Conservation (phyloP, 2,329 filamentous ascomycete genomes). For the Verticillium nonalfalfae region DNA sequence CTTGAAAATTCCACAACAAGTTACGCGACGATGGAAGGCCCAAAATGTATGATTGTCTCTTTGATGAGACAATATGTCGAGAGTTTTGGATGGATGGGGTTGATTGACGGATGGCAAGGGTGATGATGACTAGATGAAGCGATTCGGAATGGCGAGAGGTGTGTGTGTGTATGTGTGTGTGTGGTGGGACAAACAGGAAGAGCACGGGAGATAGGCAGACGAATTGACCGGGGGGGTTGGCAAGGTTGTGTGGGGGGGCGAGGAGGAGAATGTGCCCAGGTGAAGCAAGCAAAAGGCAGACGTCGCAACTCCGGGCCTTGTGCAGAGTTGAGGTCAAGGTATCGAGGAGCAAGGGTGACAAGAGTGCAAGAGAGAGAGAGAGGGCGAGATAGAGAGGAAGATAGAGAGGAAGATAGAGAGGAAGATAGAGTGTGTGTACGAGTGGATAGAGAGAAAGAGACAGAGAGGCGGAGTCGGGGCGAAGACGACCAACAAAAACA, state of each 20-base stretch:
- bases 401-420: neutral
- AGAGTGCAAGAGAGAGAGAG: neutral
- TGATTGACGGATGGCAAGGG: neutral
- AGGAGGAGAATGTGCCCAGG: no score
- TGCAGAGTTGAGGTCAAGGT: neutral
- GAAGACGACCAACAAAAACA: neutral
- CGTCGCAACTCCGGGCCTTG: neutral
- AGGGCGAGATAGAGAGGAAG: no score
- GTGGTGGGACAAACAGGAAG: neutral
- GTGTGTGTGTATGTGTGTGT: neutral
- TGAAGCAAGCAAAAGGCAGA: neutral
- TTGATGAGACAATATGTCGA: neutral
- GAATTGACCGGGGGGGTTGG: neutral
- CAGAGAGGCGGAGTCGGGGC: neutral
- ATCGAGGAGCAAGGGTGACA: neutral
- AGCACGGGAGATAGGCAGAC: neutral
- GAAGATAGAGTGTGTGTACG: conserved; percentile 3
- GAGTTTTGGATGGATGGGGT: neutral
- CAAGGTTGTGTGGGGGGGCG: neutral
- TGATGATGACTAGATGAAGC: neutral
- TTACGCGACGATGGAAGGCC: neutral
- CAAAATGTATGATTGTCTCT: no score
- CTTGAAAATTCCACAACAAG: neutral
- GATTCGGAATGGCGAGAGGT: neutral
- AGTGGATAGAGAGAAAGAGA: neutral